Base-by-base conservation (phyloP, 2,329 filamentous ascomycete species). In the Escovopsis sp. region DNA sequence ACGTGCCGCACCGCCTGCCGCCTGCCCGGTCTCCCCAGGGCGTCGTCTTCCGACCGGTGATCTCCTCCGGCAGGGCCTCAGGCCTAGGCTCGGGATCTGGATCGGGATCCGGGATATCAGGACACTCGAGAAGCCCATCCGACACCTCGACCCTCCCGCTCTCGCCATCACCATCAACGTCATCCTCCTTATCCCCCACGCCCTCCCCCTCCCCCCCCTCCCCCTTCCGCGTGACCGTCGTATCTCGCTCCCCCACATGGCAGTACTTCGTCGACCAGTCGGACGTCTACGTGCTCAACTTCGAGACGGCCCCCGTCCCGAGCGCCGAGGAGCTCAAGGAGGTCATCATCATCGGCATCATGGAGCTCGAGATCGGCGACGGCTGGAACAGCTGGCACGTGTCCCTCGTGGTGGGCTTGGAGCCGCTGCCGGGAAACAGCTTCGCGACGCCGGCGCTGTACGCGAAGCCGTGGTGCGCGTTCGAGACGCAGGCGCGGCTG, bases 371-470 rank as follows among this genome's bases (percentile, higher is more conserved):
- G 3, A 32, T 40, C 10, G 14, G 23, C 4, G 16, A 31, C n/a
- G 27, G 34, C 16, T 36, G 19, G 35, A 37, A 35, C 14, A 36
- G 41, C 27, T 23, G 43, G 29, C 16, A 42, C 35, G 21, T 33
- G 3, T 52, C 43, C 19, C 35, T 52, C 14, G 41, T 50, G 1
- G 30, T 40, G 3, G 49, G 49, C 13, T 25, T 52, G 3, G 48
- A 52, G 32, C 48, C 49, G 11, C 35, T 48, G 25, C 40, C 40
- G 1, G 31, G 42, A 2, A 52, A 52, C 31, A 41, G 45, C 3
- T 48, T 52, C n/a, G 47, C 39, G 4, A 52, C 47, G 1, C 41
- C 42, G n/a, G 41, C 48, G 15, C 35, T 51, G 34, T 52, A 50
- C 27, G 43, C 43, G 13, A 39, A 39, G 17, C 49, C 49, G 11